Evolutionary conservation across 164 flowering plant genomes (phyloP).

Genomic region (Paratinospora sagittata): DNA sequence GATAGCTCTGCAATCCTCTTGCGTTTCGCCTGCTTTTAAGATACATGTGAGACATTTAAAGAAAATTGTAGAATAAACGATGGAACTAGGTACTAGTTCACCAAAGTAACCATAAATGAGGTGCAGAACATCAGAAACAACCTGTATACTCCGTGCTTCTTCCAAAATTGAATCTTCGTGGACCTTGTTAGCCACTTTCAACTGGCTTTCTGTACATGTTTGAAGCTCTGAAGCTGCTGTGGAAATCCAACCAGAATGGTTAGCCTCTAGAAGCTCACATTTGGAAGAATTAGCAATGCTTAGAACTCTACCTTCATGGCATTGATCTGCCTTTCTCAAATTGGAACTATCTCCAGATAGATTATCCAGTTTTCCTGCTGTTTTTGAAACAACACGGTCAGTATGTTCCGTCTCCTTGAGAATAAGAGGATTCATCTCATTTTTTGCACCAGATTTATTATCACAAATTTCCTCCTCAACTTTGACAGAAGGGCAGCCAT

Average conservation of each 20-base stretch:
- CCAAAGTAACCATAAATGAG: background rate
- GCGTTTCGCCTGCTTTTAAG: constrained; percentile 59
- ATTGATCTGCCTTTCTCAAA: constrained; percentile 16
- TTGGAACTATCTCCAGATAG: constrained; percentile 16
- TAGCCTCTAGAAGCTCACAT: constrained; percentile 23
- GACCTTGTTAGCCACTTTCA: constrained; percentile 34
- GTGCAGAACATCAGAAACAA: constrained; percentile 18
- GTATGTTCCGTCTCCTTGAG: constrained; percentile 21
- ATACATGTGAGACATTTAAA: constrained; percentile 15
- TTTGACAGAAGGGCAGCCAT: constrained; percentile 25
- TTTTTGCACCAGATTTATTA: constrained; percentile 23
- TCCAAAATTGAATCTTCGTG: constrained; percentile 74
- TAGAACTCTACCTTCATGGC: constrained; percentile 20
- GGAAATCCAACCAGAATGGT: constrained; percentile 21
- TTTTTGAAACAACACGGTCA: constrained; percentile 17
- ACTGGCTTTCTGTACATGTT: constrained; percentile 19
- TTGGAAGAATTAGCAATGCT: constrained; percentile 18
- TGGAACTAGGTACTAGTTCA: background rate
- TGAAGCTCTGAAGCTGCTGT: constrained; percentile 27
- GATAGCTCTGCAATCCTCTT: constrained; percentile 75
- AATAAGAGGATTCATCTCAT: constrained; percentile 23
- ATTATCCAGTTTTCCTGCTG: constrained; percentile 23
- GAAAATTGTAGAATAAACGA: background rate
- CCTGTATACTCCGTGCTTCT: constrained; percentile 84
- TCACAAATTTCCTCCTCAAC: constrained; percentile 27